A percentile compares a stretch with the other conserved stretches of the same genome.
Conservation (phyloP, 805 yeast species). For the Wickerhamomyces ciferrii region DNA sequence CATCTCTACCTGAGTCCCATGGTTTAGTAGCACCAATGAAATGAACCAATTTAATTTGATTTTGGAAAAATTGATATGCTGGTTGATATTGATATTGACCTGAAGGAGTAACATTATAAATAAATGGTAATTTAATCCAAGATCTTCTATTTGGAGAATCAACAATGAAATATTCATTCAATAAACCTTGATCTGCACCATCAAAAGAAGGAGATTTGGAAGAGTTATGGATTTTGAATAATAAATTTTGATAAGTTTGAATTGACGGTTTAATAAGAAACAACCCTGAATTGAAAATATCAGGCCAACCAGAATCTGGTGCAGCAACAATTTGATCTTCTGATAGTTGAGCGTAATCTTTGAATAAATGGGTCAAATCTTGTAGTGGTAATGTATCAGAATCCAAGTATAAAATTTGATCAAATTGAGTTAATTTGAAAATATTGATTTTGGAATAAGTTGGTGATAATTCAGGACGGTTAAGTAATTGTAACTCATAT, state of each 20-base stretch:
- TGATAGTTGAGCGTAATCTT: slow-evolving; percentile 11
- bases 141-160: slow-evolving; percentile 15
- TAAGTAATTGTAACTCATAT: slow-evolving; percentile 27
- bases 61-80: slow-evolving; percentile 50
- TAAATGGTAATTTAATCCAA: slow-evolving; percentile 76
- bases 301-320: slow-evolving; percentile 88
- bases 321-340: slow-evolving; percentile 33
- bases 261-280: slow-evolving; percentile 50
- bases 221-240: slow-evolving; percentile 19
- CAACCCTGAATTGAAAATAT: slow-evolving; percentile 76
- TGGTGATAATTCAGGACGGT: slow-evolving; percentile 46
- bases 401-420: slow-evolving; percentile 55
- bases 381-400: slow-evolving; percentile 52
- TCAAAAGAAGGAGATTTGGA: slow-evolving; percentile 48
- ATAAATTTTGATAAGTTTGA: slow-evolving; percentile 35
- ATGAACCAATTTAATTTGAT: slow-evolving; percentile 46
- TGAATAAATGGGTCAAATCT: slow-evolving; percentile 18
- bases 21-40: slow-evolving; percentile 65
- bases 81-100: slow-evolving; percentile 70
- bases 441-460: slow-evolving; percentile 46
- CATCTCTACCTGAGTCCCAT: slow-evolving; percentile 31
- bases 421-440: slow-evolving; percentile 39
- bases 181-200: slow-evolving; percentile 87
- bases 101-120: slow-evolving; percentile 76
- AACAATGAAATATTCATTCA: slow-evolving; percentile 57